Conservation (phyloP, 2,329 filamentous ascomycete species). For the Cladophialophora chaetospira region DNA sequence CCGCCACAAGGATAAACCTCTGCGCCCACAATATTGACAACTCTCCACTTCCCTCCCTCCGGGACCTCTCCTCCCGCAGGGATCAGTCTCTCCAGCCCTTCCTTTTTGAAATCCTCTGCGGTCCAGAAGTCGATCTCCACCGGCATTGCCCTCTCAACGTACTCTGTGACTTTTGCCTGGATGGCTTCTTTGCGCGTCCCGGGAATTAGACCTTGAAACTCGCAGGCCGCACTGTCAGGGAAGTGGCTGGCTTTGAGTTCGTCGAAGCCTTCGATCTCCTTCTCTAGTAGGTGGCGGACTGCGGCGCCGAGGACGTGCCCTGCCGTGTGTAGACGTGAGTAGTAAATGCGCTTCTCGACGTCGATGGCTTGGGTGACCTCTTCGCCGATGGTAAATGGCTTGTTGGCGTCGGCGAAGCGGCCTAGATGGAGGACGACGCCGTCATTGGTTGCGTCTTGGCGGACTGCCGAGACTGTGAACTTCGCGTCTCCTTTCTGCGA, state of each 20-base stretch:
- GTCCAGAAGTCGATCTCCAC: conserved; percentile 69
- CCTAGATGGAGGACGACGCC: conserved; percentile 68
- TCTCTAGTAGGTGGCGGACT: conserved; percentile 60
- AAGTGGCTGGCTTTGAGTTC: conserved; percentile 74
- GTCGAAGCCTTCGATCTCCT: conserved; percentile 56
- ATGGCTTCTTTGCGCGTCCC: conserved; percentile 64
- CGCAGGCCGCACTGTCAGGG: conserved; percentile 66
- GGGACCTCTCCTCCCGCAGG: conserved; percentile 44
- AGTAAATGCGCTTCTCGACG: conserved; percentile 59
- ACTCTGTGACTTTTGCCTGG: conserved; percentile 62
- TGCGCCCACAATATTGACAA: conserved; percentile 68
- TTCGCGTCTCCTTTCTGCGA: conserved; percentile 25
- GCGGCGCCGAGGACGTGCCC: conserved; percentile 72
- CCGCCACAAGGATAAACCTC: conserved; percentile 75
- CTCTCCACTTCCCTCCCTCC: conserved; percentile 59
- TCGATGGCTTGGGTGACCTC: conserved; percentile 62
- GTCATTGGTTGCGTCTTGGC: conserved; percentile 54
- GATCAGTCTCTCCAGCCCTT: conserved; percentile 58
- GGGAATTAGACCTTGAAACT: conserved; percentile 69
- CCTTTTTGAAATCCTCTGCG: conserved; percentile 60
- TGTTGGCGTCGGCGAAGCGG: conserved; percentile 46
- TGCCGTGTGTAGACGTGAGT: conserved; percentile 71
- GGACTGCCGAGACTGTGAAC: conserved; percentile 61
- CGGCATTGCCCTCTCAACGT: conserved; percentile 57
- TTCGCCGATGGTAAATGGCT: conserved; percentile 46